Conservation (phyloP, 805 yeast genomes). For the Aciculoconidium aculeatum region DNA sequence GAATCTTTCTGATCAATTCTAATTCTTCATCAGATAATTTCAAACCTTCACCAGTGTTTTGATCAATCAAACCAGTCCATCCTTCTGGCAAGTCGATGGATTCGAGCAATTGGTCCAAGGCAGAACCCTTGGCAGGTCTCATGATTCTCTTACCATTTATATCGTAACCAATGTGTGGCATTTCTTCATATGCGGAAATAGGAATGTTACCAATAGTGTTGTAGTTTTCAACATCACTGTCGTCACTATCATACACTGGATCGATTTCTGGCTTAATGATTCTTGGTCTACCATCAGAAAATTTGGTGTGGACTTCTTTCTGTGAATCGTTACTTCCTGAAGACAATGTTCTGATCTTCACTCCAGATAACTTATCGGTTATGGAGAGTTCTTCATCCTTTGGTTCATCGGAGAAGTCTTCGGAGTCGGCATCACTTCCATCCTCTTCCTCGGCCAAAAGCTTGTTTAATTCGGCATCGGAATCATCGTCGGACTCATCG, state of each 20-base stretch:
- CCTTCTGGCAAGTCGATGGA: slow-evolving; percentile 94
- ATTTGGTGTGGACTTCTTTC: slow-evolving; percentile 38
- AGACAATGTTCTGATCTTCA: slow-evolving; percentile 46
- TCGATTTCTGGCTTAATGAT: slow-evolving; percentile 82
- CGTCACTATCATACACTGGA: slow-evolving; percentile 94
- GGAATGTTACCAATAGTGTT: slow-evolving; percentile 96
- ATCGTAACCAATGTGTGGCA: slow-evolving; percentile 96
- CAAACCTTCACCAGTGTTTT: slow-evolving; percentile 78
- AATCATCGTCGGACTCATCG: slow-evolving; percentile 31
- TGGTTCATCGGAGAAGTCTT: slow-evolving; percentile 49
- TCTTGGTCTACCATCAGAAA: slow-evolving; percentile 77
- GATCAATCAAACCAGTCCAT: slow-evolving; percentile 95
- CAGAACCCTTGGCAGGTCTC: slow-evolving; percentile 98
- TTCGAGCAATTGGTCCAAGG: slow-evolving; percentile 84
- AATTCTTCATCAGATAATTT: slow-evolving; percentile 83
- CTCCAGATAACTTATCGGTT: slow-evolving; percentile 49
- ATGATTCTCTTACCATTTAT: slow-evolving; percentile 96
- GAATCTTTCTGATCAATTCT: slow-evolving; percentile 81
- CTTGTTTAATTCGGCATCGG: slow-evolving; percentile 59
- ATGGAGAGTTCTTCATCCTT: slow-evolving; percentile 45
- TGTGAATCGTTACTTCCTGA: slow-evolving; percentile 29
- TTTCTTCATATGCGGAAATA: slow-evolving; percentile 87
- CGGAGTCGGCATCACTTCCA: slow-evolving; percentile 35
- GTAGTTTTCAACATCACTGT: slow-evolving; percentile 69
- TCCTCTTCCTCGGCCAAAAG: slow-evolving; percentile 54